These are phyloP conservation scores for Lepraria neglecta DNA, from an alignment of 495 filamentous ascomycete genomes.

Conservation along the genomic window DNA sequence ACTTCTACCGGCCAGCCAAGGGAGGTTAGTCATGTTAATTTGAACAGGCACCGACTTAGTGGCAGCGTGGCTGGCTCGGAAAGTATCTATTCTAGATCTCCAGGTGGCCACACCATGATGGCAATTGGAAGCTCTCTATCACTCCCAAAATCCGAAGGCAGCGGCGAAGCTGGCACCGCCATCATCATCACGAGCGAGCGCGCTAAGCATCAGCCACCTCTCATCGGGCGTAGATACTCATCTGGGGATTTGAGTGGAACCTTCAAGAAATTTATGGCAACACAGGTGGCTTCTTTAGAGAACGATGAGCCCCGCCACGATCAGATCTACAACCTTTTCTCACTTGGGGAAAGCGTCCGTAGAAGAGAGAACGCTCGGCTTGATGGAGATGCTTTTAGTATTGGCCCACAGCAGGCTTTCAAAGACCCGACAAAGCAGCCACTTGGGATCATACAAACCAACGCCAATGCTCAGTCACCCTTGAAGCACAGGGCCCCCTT, in stretches of 20 bases:
- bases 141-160: constrained; percentile 12
- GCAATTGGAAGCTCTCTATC: constrained; percentile 13
- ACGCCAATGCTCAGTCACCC: neutral
- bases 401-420: constrained; percentile 13
- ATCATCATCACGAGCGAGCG: constrained; percentile 12
- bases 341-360: constrained; percentile 18
- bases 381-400: constrained; percentile 15
- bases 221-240: constrained; percentile 5
- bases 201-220: neutral
- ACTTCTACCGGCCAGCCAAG: constrained; percentile 26
- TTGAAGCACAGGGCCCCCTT: neutral
- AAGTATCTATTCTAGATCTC: constrained; percentile 53
- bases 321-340: neutral
- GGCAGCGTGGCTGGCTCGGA: constrained; percentile 33
- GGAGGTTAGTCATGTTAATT: neutral
- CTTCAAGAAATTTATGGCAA: constrained; percentile 24
- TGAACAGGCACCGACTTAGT: constrained; percentile 5
- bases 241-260: constrained; percentile 20
- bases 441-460: constrained; percentile 13
- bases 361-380: constrained; percentile 26
- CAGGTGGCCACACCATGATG: constrained; percentile 40
- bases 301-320: neutral
- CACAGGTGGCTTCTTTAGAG: constrained; percentile 22
- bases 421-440: constrained; percentile 9
- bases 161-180: constrained; percentile 22